These are phyloP conservation scores for Mrakia gelida DNA, from an alignment of 768 basidiomycete genomes.

Conservation along the genomic window DNA sequence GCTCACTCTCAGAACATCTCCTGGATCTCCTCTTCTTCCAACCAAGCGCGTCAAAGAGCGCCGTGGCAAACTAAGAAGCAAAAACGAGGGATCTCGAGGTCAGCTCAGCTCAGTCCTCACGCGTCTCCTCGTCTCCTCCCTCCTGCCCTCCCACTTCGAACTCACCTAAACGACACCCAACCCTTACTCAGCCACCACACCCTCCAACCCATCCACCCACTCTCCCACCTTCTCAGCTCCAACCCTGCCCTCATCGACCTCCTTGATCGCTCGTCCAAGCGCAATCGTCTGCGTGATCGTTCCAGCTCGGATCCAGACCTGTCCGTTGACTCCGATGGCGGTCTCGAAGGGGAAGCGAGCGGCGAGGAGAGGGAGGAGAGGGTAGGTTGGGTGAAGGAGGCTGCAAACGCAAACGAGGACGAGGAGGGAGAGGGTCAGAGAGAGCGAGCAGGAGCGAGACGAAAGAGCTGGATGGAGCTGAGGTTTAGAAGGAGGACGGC, in stretches of 20 bases:
- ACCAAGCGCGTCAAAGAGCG: no score
- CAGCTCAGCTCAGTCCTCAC: neutral
- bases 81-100: no score
- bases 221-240: neutral
- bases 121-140: neutral
- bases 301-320: conserved; percentile 80
- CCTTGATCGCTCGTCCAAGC: conserved; percentile 71
- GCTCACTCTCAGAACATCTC: no score
- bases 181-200: neutral
- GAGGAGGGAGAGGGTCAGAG: conserved; percentile 4
- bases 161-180: neutral
- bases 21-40: no score
- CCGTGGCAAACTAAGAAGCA: no score
- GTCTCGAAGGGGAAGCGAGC: conserved; percentile 73
- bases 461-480: neutral
- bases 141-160: neutral
- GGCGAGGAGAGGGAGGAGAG: conserved; percentile 74
- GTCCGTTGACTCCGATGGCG: conserved; percentile 86
- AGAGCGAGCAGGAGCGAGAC: conserved; percentile 17
- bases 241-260: conserved; percentile 52
- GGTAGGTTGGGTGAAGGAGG: conserved; percentile 73
- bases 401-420: conserved; percentile 45
- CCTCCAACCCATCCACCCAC: conserved; percentile 3
- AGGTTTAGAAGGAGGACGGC: no score
- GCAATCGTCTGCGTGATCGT: conserved; percentile 70